Evolutionary conservation across 2,329 filamentous ascomycete genomes (phyloP), one percentile per base, ranked within the genome.

Genomic region (Dactylellina haptotyla): DNA sequence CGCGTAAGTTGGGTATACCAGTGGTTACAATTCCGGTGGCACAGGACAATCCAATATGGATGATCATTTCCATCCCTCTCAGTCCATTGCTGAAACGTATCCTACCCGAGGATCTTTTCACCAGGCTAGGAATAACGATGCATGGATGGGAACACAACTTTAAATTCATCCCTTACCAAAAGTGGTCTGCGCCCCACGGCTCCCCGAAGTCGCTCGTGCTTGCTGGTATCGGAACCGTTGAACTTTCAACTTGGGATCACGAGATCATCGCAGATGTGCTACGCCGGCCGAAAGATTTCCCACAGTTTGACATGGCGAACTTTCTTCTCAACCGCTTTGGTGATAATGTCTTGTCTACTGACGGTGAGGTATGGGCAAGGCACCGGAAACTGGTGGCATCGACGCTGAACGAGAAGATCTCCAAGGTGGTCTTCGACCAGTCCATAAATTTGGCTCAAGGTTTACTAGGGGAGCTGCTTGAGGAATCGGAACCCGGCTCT

Each of bases 271-370:
- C 51, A 10, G 62, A 66, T 18, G 75, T 82, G 4, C 67, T 82
- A 10, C 77, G 79, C 34, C 78, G 80, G 5, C 77, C 79, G 26
- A 80, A 80, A 8, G 81, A 82, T 46, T 82, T 83, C 54, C 30
- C 77, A 0, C 79, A 79, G 70, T 64, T 78, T 1, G 76, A 77
- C 0, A 62, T 79, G 6, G 73, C 77, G 2, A 77, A 65, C 18
- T 71, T 76, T 12, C 70, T 82, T 48, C 75, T 82, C 72, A 76
- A 79, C 4, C 75, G 81, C 23, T 78, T 81, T 41, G 81, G 81
- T 0, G 43, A 72, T 1, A 82, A 81, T 71, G 75, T 82, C n/a
- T 16, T 80, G n/a, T 75, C 76, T 37, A 79, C 79, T n/a, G 67
- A 77, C 76, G 12, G 14, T 10, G 78, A 79, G 9, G 37, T 63